Percentiles rank a stretch among this genome's conserved stretches.
Conservation (phyloP, 2,329 filamentous ascomycete genomes). For the Cercospora citrullina region DNA sequence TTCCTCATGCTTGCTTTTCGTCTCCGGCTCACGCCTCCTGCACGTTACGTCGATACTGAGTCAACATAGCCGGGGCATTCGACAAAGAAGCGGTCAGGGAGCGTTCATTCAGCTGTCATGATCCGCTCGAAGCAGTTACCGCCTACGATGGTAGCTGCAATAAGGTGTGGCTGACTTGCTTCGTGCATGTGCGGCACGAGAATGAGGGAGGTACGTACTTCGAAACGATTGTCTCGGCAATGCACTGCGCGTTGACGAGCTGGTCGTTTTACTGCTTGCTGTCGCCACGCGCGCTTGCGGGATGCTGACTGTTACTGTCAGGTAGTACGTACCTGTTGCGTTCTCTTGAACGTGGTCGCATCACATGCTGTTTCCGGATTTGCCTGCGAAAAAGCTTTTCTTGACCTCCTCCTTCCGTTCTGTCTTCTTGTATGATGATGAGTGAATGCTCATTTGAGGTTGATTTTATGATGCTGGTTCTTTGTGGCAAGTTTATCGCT, state of each 20-base stretch:
- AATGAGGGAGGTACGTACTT: background rate
- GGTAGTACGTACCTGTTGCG: background rate
- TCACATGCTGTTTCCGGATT: background rate
- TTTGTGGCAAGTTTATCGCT: no score
- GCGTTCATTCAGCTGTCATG: background rate
- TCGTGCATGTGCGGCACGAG: background rate
- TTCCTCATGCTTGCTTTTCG: background rate
- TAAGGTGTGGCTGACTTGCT: constrained; percentile 4
- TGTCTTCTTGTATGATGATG: background rate
- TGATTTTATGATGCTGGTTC: no score
- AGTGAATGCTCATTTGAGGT: no score
- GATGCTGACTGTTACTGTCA: background rate
- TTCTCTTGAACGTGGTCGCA: background rate
- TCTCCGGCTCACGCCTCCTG: background rate
- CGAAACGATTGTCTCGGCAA: background rate
- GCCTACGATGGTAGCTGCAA: background rate
- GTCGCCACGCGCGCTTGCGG: constrained; percentile 1
- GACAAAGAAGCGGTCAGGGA: background rate
- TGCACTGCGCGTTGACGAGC: constrained; percentile 1
- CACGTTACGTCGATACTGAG: background rate
- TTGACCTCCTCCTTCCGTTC: background rate
- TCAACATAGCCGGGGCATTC: background rate
- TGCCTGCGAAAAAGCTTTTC: constrained; percentile 1
- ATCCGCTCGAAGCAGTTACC: background rate
- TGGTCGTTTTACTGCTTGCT: background rate